Evolutionary conservation across 2,329 filamentous ascomycete species (phyloP), one percentile per base, ranked within the genome.

Genomic region (Sclerotinia subarctica): DNA sequence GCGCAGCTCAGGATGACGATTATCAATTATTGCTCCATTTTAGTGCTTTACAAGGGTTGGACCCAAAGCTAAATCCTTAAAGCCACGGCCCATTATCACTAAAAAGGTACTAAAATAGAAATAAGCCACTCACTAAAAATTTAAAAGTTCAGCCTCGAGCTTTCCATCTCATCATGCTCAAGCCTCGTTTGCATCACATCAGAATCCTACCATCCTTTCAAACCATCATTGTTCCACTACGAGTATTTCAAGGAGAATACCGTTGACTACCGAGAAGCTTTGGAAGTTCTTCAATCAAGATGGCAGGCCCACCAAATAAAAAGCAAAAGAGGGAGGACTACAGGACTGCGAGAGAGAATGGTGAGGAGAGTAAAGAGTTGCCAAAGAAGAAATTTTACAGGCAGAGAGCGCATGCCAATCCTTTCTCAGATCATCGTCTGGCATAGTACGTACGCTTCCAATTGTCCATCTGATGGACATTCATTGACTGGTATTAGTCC

Each of bases 301-400:
- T 84, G 82, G 75, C 77, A 35, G 78, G 77, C 24, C 78, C 80
- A 54, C 75, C 83, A 54, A 85, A 82, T 69, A 91, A 90, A 77
- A 83, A 83, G 69, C 84, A 87, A 74, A 89, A 88, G 81, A 88
- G 90, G 72, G 85, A 88, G 68, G 84, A 85, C 69, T 91, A 90
- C 76, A 87, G 86, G 73, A 83, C 83, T 67, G 80, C 82, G 65
- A 83, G 83, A 64, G 80, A 80, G 49, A 81, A 85, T 70, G 82
- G 85, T 76, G 82, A 80, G 29, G 70, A 69, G 11, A 72, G 70
- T 24, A 73, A 72, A 42, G 74, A 77, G 74, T 81, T 97, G 75
- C 95, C 95, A 13, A 90, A 92, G 80, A 99, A 99, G 84, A 94
- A 91, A 82, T 97, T 95, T 81, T 99, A 97, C 79, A 88, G 95